Evolutionary conservation across 495 filamentous ascomycete species (phyloP).

Genomic region (Polyplosphaeria fusca): DNA sequence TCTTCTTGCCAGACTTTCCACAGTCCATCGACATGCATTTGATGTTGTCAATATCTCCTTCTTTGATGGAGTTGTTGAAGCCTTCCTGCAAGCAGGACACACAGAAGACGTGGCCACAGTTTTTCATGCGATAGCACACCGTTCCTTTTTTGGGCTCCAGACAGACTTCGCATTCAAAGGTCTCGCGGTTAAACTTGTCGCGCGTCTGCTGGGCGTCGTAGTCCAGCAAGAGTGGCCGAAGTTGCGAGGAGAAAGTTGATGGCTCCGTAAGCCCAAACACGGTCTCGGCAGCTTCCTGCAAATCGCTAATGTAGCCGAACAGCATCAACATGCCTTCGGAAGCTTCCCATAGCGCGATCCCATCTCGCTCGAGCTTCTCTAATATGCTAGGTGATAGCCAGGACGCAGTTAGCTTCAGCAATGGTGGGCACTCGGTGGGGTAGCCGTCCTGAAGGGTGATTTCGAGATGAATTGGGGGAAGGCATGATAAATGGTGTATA

Average conservation of each 20-base stretch:
- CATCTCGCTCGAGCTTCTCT: constrained; percentile 59
- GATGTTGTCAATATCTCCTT: constrained; percentile 75
- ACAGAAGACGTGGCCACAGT: constrained; percentile 91
- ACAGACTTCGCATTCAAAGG: constrained; percentile 88
- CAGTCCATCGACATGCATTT: constrained; percentile 67
- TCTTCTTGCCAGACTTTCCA: constrained; percentile 45
- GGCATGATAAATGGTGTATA: constrained; percentile 63
- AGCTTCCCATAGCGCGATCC: constrained; percentile 72
- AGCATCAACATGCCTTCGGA: constrained; percentile 72
- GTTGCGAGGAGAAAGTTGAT: constrained; percentile 53
- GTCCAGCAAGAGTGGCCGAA: constrained; percentile 72
- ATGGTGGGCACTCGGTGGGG: constrained; percentile 64
- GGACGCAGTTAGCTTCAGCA: constrained; percentile 60
- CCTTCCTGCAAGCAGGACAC: constrained; percentile 78
- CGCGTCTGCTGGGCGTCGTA: constrained; percentile 71
- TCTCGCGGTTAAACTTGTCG: constrained; percentile 74
- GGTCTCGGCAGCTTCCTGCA: constrained; percentile 74
- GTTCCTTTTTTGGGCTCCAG: constrained; percentile 85
- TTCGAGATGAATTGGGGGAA: constrained; percentile 69
- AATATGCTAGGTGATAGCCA: constrained; percentile 67
- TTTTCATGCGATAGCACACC: constrained; percentile 70
- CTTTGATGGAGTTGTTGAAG: constrained; percentile 79
- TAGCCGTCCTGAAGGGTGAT: constrained; percentile 74
- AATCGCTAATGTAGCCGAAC: constrained; percentile 79
- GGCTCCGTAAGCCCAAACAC: constrained; percentile 67